Percentiles rank a stretch among this genome's conserved stretches.
These are phyloP conservation scores for Malassezia nana DNA, from an alignment of 1,284 basidiomycete genomes.

Conservation along the genomic window DNA sequence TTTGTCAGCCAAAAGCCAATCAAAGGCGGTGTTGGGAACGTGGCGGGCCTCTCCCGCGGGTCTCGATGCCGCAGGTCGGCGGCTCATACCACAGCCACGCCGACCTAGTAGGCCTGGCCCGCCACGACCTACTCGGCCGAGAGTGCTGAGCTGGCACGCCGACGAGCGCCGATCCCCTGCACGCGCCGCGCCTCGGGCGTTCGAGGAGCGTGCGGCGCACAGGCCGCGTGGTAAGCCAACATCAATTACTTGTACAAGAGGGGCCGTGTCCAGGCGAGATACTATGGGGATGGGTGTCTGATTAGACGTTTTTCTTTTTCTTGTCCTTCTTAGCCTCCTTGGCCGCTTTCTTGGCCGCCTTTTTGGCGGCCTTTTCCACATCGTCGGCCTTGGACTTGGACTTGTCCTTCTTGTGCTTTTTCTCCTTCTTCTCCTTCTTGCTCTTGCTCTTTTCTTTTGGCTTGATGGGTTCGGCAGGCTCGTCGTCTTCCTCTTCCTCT, in stretches of 20 bases:
- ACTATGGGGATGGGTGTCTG: not conserved
- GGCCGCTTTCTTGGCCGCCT: constrained; percentile 40
- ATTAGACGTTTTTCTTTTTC: constrained; percentile 24
- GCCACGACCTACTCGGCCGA: constrained; percentile 1
- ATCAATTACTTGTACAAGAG: constrained; percentile 10
- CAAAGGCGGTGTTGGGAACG: not conserved
- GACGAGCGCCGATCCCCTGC: not conserved
- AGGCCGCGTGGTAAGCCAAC: not conserved
- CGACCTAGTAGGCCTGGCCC: not conserved
- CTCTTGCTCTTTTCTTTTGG: constrained; percentile 55
- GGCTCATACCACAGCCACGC: constrained; percentile 1
- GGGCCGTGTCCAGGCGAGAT: not conserved
- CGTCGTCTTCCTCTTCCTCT: constrained; percentile 54
- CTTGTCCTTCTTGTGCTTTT: constrained; percentile 45
- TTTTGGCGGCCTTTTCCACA: constrained; percentile 29
- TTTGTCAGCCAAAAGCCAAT: constrained; percentile 3
- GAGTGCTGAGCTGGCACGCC: constrained; percentile 8
- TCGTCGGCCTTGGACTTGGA: constrained; percentile 23
- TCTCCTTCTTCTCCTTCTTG: constrained; percentile 57
- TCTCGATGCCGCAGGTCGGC: not conserved
- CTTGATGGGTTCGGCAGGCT: constrained; percentile 20
- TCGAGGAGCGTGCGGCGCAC: not conserved
- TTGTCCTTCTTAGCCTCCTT: constrained; percentile 32
- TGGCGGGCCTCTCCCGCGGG: not conserved
- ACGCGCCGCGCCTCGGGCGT: not conserved